phyloP scores from a whole-genome alignment of 2,329 filamentous ascomycete genomes.

The Pseudocercospora crystallina region DNA sequence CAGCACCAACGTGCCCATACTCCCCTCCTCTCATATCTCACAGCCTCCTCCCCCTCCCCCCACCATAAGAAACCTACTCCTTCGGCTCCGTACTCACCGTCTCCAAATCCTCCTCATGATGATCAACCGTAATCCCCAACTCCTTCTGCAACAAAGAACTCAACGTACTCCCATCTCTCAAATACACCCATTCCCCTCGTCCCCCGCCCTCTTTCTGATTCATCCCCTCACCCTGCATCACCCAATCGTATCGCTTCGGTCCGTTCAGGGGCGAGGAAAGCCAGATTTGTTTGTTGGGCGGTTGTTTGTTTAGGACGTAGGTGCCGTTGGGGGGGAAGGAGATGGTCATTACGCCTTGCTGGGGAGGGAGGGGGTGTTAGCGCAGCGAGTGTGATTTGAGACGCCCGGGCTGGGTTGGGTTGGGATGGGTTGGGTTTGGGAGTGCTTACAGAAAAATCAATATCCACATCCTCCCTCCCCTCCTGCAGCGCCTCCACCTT shows the following conservation, averaged over 20 bases:
- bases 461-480: slow-evolving; percentile 71
- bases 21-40: background rate
- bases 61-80: slow-evolving; percentile 19
- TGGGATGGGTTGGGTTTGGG: background rate
- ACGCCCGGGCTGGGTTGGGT: no score
- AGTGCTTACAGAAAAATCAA: slow-evolving; percentile 79
- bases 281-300: slow-evolving; percentile 97
- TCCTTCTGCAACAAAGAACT: slow-evolving; percentile 72
- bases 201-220: slow-evolving; percentile 76
- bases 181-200: slow-evolving; percentile 79
- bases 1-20: background rate
- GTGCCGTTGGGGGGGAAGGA: slow-evolving; percentile 68
- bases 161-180: slow-evolving; percentile 77
- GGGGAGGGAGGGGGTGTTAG: no score
- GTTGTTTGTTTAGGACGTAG: slow-evolving; percentile 98
- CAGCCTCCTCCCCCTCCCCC: background rate
- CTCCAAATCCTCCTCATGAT: slow-evolving; percentile 29
- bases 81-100: slow-evolving; percentile 26
- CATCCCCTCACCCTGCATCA: slow-evolving; percentile 70
- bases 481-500: slow-evolving; percentile 75
- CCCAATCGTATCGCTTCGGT: slow-evolving; percentile 92
- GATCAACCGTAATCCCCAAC: slow-evolving; percentile 64
- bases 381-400: no score
- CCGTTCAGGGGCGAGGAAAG: slow-evolving; percentile 87
- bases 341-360: slow-evolving; percentile 73